Evolutionary conservation across 192 early-diverging fungal species (phyloP).

Genomic region (Coemansia furcata): DNA sequence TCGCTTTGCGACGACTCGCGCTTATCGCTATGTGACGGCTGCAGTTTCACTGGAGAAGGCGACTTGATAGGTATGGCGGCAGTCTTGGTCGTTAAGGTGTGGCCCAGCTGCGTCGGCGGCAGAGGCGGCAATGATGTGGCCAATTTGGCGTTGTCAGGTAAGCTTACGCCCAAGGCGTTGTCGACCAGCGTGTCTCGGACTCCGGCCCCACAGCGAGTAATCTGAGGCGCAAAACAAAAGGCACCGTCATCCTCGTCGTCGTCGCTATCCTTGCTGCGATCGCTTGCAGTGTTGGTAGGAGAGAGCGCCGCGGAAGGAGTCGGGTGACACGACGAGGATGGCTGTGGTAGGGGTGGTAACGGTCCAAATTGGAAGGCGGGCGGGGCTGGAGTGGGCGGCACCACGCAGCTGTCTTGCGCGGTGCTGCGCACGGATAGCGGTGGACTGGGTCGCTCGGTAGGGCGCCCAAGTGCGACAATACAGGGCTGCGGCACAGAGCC

Average conservation of each 20-base stretch:
- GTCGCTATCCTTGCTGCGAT: not conserved
- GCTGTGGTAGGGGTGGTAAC: slow-evolving; percentile 10
- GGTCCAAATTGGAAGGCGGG: slow-evolving; percentile 12
- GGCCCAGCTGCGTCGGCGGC: not conserved
- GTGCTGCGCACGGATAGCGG: slow-evolving; percentile 11
- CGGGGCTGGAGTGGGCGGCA: slow-evolving; percentile 13
- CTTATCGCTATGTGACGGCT: slow-evolving; percentile 23
- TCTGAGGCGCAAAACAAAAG: slow-evolving; percentile 2
- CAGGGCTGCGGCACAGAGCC: slow-evolving; percentile 27
- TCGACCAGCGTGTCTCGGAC: slow-evolving; percentile 37
- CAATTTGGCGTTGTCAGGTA: not conserved
- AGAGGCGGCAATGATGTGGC: not conserved
- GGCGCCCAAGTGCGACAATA: slow-evolving; percentile 11
- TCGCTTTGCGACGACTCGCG: slow-evolving; percentile 50
- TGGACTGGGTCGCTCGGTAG: slow-evolving; percentile 11
- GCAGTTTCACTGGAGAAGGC: not conserved
- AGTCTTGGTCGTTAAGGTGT: not conserved
- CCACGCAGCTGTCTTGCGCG: slow-evolving; percentile 6
- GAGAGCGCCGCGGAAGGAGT: not conserved
- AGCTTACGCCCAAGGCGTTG: slow-evolving; percentile 1
- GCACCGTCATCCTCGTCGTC: slow-evolving; percentile 1
- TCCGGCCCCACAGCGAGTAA: not conserved
- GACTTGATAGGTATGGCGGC: not conserved
- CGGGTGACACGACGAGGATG: not conserved
- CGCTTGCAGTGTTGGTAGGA: not conserved